Base-by-base conservation (phyloP, 352 stramenopile species). In the Phytophthora fragariae region DNA sequence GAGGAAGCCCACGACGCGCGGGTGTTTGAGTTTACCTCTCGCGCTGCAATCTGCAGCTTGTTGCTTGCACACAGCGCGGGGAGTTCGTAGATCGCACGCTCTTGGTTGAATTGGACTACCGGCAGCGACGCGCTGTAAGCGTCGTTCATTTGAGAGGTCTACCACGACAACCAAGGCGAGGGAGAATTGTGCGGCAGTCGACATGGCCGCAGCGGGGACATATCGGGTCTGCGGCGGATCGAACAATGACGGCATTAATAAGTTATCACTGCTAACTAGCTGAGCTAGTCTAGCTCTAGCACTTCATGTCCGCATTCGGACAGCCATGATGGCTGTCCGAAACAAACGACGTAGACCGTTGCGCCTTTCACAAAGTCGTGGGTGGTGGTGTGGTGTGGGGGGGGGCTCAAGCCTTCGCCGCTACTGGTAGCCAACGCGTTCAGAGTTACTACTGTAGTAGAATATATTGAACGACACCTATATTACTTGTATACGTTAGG, bases 41-140 rank as follows among this genome's bases (percentile, higher is more conserved):
- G 15, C 7, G 65, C 53, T 15, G 68, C 63, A 46, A 60, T 57
- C 27, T 70, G 58, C 39, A 72, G 33, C 57, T 76, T 83, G 29
- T 12, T 62, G 58, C 73, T 88, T 15, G 24, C 47, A 57, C 80
- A 85, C 5, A 85, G 62, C 7, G 78, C 59, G 12, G 62, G 11
- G 3, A 84, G 54, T 21, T 70, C 68, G 11, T 73, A 15, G 37
- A 75, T 76, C 41, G 75, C 65, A 15, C 81, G 81, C 62, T 85
- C 74, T 9, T 64, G 62, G 44, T 86, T 21, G 86, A 19, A 83
- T 74, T 1, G 72, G 73, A 88, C 60, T 19, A n/a, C n/a, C n/a
- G n/a, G n/a, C n/a, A 53, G 19, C 19, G 19, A 21, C 19, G 19
- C 41, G 47, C 47, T 65, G 63, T 59, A 57, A 24, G 56, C 58